Evolutionary conservation across 345 rosid genomes (phyloP).

Genomic region (Hirschfeldia incana): DNA sequence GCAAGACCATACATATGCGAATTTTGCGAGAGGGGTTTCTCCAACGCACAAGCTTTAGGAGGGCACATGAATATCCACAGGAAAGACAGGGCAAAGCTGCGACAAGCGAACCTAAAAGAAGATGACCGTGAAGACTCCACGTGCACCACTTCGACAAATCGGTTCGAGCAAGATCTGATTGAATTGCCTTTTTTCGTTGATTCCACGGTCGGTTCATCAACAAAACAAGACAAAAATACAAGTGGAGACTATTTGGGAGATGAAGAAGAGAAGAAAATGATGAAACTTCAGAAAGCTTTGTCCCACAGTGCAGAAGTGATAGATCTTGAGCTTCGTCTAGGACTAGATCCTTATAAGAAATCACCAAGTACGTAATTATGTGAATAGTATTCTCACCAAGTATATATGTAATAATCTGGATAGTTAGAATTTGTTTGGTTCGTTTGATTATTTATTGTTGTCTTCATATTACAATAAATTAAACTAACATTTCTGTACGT

Average conservation of each 20-base stretch:
- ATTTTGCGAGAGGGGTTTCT: slow-evolving; percentile 86
- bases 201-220: slow-evolving; percentile 4
- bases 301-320: slow-evolving; percentile 32
- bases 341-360: slow-evolving; percentile 38
- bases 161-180: slow-evolving; percentile 29
- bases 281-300: slow-evolving; percentile 4
- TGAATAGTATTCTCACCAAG: not conserved
- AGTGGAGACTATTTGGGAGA: not conserved
- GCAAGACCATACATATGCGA: slow-evolving; percentile 59
- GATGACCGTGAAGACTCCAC: slow-evolving; percentile 11
- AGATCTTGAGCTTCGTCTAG: slow-evolving; percentile 45
- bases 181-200: slow-evolving; percentile 28
- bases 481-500: slow-evolving; percentile 20
- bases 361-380: slow-evolving; percentile 32
- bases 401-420: not conserved
- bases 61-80: slow-evolving; percentile 95
- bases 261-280: slow-evolving; percentile 26
- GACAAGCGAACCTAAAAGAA: slow-evolving; percentile 28
- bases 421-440: not conserved
- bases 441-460: slow-evolving; percentile 21
- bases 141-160: slow-evolving; percentile 23
- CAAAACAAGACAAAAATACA: slow-evolving; percentile 3
- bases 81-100: slow-evolving; percentile 50
- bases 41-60: slow-evolving; percentile 92
- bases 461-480: slow-evolving; percentile 3